phyloP scores from a whole-genome alignment of 164 flowering plant genomes.

The Dillenia suffruticosa region DNA sequence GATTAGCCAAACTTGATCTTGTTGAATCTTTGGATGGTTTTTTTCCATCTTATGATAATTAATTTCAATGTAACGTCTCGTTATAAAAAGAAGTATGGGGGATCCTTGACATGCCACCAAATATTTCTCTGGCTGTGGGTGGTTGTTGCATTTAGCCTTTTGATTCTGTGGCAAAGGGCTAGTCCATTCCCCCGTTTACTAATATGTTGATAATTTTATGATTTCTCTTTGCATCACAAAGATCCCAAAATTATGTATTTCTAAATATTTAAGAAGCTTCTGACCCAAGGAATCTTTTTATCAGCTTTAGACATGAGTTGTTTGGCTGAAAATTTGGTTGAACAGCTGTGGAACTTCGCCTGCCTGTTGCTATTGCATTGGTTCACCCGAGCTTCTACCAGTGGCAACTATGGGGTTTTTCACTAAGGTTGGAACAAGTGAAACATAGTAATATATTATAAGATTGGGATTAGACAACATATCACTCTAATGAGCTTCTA shows the following conservation, averaged over 20 bases:
- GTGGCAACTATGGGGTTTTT: conserved; percentile 90
- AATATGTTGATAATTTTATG: neutral
- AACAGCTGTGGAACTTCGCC: conserved; percentile 96
- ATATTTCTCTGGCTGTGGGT: no score
- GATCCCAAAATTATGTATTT: no score
- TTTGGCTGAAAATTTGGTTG: conserved; percentile 80
- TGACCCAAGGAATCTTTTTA: conserved; percentile 1
- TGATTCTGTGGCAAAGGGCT: no score
- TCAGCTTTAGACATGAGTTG: conserved; percentile 87
- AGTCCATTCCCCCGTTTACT: no score
- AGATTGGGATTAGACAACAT: conserved; percentile 2
- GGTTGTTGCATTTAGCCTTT: no score
- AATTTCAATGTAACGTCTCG: no score
- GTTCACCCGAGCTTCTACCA: conserved; percentile 94
- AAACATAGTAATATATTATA: neutral
- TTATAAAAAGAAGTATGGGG: no score
- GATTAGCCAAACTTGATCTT: no score
- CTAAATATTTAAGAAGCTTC: neutral
- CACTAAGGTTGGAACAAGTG: conserved; percentile 49
- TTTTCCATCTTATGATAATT: no score
- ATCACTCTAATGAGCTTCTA: conserved; percentile 11
- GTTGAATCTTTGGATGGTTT: no score
- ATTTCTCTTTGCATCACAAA: neutral
- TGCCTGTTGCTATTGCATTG: conserved; percentile 97
- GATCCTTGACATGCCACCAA: no score